phyloP scores from a whole-genome alignment of 768 basidiomycete species.

The Neoboletus magnificus region DNA sequence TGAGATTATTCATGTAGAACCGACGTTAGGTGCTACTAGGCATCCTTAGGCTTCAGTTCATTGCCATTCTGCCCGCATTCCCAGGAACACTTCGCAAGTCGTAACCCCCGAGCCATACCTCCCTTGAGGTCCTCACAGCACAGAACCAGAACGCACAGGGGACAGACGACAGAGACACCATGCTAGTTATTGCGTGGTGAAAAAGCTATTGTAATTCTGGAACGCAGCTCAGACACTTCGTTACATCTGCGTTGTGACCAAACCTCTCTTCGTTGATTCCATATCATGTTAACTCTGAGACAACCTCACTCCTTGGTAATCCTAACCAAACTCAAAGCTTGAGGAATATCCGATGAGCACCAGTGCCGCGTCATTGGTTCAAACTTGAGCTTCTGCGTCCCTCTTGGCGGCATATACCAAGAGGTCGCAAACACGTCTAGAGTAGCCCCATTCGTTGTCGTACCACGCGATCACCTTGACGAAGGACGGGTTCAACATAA shows the following conservation, averaged over 20 bases:
- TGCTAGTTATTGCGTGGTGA: background rate
- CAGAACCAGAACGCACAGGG: background rate
- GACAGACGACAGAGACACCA: background rate
- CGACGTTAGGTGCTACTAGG: background rate
- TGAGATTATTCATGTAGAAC: background rate
- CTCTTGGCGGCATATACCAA: constrained; percentile 75
- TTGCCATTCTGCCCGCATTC: background rate
- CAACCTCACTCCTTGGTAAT: constrained; percentile 3
- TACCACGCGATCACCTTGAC: constrained; percentile 98
- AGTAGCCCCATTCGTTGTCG: constrained; percentile 96
- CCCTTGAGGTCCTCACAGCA: background rate
- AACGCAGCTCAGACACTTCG: background rate
- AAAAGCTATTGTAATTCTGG: constrained; percentile 10
- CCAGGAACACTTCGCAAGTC: background rate
- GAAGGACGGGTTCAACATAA: constrained; percentile 87
- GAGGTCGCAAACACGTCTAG: constrained; percentile 87
- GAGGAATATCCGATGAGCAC: background rate
- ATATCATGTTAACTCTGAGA: background rate
- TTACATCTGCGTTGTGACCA: constrained; percentile 11
- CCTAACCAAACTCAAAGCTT: constrained; percentile 10
- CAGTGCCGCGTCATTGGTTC: background rate
- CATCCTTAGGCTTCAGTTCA: background rate
- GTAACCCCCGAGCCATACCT: background rate
- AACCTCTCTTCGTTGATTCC: constrained; percentile 1
- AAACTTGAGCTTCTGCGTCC: constrained; percentile 43